A percentile compares a stretch with the other conserved stretches of the same genome.
Evolutionary conservation across 116 monocot genomes (phyloP).

Genomic region (Phalaenopsis hybrid): DNA sequence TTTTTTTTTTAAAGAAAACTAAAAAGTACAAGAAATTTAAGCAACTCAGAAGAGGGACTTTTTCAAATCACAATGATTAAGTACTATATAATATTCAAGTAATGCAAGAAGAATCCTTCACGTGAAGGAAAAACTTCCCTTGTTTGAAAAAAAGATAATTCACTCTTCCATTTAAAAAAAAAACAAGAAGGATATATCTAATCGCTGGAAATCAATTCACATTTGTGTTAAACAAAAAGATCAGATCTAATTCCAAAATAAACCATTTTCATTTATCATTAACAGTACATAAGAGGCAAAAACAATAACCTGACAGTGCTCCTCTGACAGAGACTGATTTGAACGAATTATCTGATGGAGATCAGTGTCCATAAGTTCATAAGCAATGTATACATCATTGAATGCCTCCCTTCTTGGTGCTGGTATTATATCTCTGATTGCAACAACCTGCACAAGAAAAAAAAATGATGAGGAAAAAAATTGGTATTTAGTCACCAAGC

Average conservation of each 20-base stretch:
- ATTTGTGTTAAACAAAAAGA: background rate
- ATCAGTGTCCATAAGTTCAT: slow-evolving; percentile 36
- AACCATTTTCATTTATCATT: background rate
- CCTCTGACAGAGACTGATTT: slow-evolving; percentile 22
- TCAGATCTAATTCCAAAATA: background rate
- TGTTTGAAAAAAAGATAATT: background rate
- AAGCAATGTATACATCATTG: slow-evolving; percentile 27
- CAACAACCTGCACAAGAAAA: slow-evolving; percentile 17
- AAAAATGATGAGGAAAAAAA: background rate
- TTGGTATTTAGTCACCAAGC: background rate
- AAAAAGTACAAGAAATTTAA: background rate
- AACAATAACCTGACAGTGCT: slow-evolving; percentile 23
- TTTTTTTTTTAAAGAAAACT: background rate
- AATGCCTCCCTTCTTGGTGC: slow-evolving; percentile 13
- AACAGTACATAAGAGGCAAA: background rate
- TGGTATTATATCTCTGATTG: slow-evolving; percentile 31
- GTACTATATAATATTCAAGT: background rate
- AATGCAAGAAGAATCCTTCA: background rate
- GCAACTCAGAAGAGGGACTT: background rate
- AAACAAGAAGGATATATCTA: background rate
- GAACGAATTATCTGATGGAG: slow-evolving; percentile 30
- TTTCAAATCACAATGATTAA: background rate
- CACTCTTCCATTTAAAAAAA: background rate
- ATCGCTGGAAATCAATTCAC: background rate
- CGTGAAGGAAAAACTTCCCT: background rate